Conservation (phyloP, 1,139 yeast genomes). For the Nadsonia commutata region DNA sequence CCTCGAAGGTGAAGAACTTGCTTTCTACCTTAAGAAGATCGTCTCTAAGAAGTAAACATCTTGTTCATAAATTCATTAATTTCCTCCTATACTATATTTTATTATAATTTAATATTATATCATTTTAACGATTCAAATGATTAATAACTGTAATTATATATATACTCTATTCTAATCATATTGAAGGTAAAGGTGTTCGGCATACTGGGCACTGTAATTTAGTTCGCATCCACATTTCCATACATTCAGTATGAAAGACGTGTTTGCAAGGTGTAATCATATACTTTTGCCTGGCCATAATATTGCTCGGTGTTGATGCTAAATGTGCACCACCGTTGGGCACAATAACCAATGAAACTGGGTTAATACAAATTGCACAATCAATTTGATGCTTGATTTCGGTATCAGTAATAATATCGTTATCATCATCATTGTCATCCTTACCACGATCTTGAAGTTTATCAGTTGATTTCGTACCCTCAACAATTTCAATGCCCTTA, state of each 20-base stretch:
- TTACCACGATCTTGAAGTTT: too few relatives aligned
- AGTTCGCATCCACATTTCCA: slow-evolving; percentile 88
- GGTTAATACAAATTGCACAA: slow-evolving; percentile 85
- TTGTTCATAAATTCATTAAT: too few relatives aligned
- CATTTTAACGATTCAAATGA: background rate
- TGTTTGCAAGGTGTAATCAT: slow-evolving; percentile 93
- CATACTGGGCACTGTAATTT: slow-evolving; percentile 91
- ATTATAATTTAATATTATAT: background rate
- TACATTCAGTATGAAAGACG: slow-evolving; percentile 73
- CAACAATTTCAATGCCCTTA: background rate
- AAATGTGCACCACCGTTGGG: slow-evolving; percentile 21
- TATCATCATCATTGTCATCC: background rate
- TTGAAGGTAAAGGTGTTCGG: slow-evolving; percentile 70
- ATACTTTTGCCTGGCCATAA: slow-evolving; percentile 31
- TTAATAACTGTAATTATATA: background rate
- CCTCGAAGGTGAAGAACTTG: slow-evolving; percentile 99
- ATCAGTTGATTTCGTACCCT: too few relatives aligned
- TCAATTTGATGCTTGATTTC: slow-evolving; percentile 26
- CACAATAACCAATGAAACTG: slow-evolving; percentile 46
- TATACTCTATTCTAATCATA: slow-evolving; percentile 8
- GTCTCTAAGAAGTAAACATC: slow-evolving; percentile 85
- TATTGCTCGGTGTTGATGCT: slow-evolving; percentile 20
- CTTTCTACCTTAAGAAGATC: slow-evolving; percentile 99
- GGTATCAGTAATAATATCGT: background rate
- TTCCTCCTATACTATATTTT: background rate